phyloP scores from a whole-genome alignment of 768 basidiomycete genomes.

The Erythrobasidium yunnanense region DNA sequence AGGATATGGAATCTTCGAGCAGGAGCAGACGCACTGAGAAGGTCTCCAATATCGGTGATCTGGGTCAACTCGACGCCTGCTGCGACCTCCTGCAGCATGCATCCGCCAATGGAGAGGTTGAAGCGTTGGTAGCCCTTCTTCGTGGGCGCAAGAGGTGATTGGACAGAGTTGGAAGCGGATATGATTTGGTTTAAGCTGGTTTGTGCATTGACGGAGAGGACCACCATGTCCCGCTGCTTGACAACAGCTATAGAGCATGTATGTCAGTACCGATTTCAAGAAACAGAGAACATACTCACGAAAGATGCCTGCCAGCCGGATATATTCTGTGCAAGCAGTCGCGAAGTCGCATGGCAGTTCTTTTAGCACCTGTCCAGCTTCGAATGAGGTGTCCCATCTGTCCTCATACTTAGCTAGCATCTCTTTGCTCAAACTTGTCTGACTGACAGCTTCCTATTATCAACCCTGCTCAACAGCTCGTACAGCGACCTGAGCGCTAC shows the following conservation, averaged over 20 bases:
- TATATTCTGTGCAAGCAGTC: background rate
- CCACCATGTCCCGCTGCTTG: background rate
- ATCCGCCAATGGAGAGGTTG: background rate
- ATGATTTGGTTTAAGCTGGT: background rate
- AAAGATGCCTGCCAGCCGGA: background rate
- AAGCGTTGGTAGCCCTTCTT: background rate
- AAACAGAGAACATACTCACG: background rate
- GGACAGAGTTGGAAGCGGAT: background rate
- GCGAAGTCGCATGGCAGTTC: background rate
- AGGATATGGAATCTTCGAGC: background rate
- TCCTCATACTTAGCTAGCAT: background rate
- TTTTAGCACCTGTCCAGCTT: background rate
- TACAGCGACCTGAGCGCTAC: background rate
- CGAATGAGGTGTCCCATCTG: background rate
- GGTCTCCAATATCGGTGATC: background rate
- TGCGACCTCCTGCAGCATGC: background rate
- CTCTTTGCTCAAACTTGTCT: background rate
- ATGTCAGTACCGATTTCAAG: background rate
- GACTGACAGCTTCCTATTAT: background rate
- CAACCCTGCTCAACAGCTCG: background rate
- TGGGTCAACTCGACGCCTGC: background rate
- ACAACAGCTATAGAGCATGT: background rate
- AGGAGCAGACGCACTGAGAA: background rate
- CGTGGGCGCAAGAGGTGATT: background rate
- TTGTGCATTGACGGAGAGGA: background rate